Conservation (phyloP, 495 filamentous ascomycete species). For the Podospora pseudopauciseta region DNA sequence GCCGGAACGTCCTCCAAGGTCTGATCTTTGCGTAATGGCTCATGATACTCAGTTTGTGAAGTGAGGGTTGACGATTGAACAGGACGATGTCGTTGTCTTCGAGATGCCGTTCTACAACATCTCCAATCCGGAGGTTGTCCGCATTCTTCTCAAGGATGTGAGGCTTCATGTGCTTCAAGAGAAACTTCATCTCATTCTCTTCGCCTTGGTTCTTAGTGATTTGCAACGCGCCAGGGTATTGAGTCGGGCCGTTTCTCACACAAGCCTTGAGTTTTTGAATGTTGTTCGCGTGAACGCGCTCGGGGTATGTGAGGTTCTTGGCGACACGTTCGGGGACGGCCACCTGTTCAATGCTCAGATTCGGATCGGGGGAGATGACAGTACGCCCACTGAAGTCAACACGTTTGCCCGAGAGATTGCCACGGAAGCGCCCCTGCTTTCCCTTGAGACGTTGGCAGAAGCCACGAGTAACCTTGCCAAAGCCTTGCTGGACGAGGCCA, state of each 20-base stretch:
- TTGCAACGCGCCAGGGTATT: slow-evolving; percentile 84
- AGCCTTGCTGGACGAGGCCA: slow-evolving; percentile 69
- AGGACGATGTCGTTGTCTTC: slow-evolving; percentile 95
- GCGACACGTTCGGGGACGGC: slow-evolving; percentile 86
- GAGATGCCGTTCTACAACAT: slow-evolving; percentile 89
- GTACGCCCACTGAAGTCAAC: slow-evolving; percentile 97
- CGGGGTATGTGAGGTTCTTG: slow-evolving; percentile 91
- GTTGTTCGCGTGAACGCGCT: slow-evolving; percentile 75
- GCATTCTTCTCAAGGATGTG: slow-evolving; percentile 55
- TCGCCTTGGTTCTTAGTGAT: slow-evolving; percentile 64
- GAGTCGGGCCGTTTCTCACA: slow-evolving; percentile 65
- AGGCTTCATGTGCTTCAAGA: slow-evolving; percentile 65
- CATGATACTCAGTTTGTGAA: slow-evolving; percentile 97
- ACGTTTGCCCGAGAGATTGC: slow-evolving; percentile 95
- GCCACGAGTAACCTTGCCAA: slow-evolving; percentile 78
- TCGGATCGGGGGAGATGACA: slow-evolving; percentile 96
- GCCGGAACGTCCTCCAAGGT: slow-evolving; percentile 91
- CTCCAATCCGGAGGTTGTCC: slow-evolving; percentile 70
- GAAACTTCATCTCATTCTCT: slow-evolving; percentile 55
- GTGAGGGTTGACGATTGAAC: slow-evolving; percentile 95
- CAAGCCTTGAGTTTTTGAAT: slow-evolving; percentile 71
- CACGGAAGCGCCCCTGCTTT: slow-evolving; percentile 95
- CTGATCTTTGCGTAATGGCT: slow-evolving; percentile 89
- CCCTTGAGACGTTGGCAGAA: slow-evolving; percentile 95
- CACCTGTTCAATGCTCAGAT: slow-evolving; percentile 88